Conservation (phyloP, 2,329 filamentous ascomycete genomes). For the Beauveria scarabaeidicola region DNA sequence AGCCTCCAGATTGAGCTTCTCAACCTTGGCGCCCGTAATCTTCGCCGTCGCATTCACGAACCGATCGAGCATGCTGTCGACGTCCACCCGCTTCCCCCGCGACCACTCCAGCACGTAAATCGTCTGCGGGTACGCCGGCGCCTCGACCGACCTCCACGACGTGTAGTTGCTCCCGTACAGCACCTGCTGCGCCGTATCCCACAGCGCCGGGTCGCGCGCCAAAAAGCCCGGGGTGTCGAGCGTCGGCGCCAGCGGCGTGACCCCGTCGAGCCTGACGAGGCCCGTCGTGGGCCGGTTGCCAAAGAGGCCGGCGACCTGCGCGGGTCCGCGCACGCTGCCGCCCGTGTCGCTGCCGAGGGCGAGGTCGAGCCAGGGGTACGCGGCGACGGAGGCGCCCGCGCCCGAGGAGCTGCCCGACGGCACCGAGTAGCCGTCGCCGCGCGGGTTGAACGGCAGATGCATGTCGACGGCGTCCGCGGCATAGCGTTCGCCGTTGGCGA, state of each 20-base stretch:
- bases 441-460: slow-evolving; percentile 17
- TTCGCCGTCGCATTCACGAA: neutral
- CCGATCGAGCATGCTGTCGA: neutral
- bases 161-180: slow-evolving; percentile 5
- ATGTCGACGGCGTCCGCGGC: slow-evolving; percentile 33
- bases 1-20: neutral
- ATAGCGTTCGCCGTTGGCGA: slow-evolving; percentile 29
- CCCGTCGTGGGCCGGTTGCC: slow-evolving; percentile 13
- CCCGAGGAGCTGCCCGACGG: slow-evolving; percentile 16
- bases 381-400: slow-evolving; percentile 16
- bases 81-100: neutral
- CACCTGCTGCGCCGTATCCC: neutral
- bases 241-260: slow-evolving; percentile 11
- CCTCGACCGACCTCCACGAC: neutral
- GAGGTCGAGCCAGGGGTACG: slow-evolving; percentile 19
- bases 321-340: slow-evolving; percentile 14
- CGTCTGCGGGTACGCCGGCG: neutral
- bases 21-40: neutral
- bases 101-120: neutral
- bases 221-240: slow-evolving; percentile 13
- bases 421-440: slow-evolving; percentile 19
- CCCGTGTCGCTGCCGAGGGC: slow-evolving; percentile 17
- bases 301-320: slow-evolving; percentile 11
- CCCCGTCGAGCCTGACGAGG: slow-evolving; percentile 9
- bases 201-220: slow-evolving; percentile 12